These are phyloP conservation scores for Phytophthora ramorum DNA, from an alignment of 352 stramenopile genomes.

Conservation along the genomic window DNA sequence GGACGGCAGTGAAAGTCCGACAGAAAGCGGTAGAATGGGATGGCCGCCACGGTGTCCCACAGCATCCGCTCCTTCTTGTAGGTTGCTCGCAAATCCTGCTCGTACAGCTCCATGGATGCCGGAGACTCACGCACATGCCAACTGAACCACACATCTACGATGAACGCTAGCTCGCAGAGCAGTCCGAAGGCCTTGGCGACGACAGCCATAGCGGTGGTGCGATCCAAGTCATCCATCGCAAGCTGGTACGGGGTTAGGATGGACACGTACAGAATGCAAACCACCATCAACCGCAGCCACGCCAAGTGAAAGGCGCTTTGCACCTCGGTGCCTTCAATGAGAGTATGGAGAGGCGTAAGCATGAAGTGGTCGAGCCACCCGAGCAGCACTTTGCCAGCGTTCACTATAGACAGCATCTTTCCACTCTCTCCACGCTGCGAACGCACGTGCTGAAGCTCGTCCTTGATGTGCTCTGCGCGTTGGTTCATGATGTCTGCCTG, in stretches of 20 bases:
- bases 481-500: constrained; percentile 24
- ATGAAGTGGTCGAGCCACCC: constrained; percentile 9
- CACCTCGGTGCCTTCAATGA: constrained; percentile 38
- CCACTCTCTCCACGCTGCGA: background rate
- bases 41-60: constrained; percentile 46
- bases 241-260: constrained; percentile 57
- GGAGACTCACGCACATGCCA: constrained; percentile 39
- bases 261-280: constrained; percentile 47
- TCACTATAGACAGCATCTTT: background rate
- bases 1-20: constrained; percentile 33
- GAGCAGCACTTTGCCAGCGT: background rate
- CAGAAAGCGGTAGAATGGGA: constrained; percentile 55
- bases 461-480: constrained; percentile 20
- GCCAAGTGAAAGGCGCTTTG: constrained; percentile 52
- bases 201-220: constrained; percentile 9
- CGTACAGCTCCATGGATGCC: constrained; percentile 59
- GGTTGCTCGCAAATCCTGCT: constrained; percentile 37
- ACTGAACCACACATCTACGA: constrained; percentile 55
- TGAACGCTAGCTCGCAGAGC: constrained; percentile 51
- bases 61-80: constrained; percentile 55
- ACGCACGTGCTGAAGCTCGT: constrained; percentile 5
- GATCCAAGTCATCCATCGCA: constrained; percentile 42
- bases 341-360: background rate
- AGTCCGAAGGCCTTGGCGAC: constrained; percentile 33
- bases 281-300: constrained; percentile 45